Conservation (phyloP, 2,329 filamentous ascomycete genomes). For the Verticillium longisporum region DNA sequence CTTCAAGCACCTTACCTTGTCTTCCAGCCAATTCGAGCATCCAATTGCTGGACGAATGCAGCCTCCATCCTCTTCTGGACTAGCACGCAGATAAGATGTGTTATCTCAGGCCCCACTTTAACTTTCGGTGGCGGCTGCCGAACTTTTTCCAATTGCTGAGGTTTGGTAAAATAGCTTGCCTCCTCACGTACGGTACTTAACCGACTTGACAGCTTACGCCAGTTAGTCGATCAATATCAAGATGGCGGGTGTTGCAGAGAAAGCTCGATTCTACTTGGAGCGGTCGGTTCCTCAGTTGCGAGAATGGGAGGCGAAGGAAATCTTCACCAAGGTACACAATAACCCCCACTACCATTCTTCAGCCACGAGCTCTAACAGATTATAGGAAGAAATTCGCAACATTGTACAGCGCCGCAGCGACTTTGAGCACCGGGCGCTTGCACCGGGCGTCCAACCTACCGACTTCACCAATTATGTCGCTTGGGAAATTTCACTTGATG, state of each 20-base stretch:
- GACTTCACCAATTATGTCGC: constrained; percentile 82
- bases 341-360: constrained; percentile 1
- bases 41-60: not conserved
- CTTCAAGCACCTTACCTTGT: too few species aligned
- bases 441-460: constrained; percentile 65
- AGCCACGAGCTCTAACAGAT: constrained; percentile 4
- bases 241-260: constrained; percentile 85
- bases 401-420: constrained; percentile 88
- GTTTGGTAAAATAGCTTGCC: not conserved
- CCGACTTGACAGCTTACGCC: not conserved
- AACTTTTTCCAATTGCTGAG: not conserved
- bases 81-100: not conserved
- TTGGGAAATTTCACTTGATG: constrained; percentile 64
- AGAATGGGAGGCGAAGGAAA: constrained; percentile 84
- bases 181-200: not conserved
- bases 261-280: constrained; percentile 92
- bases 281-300: constrained; percentile 86
- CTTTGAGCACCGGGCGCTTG: constrained; percentile 86
- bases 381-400: constrained; percentile 77
- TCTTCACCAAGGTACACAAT: constrained; percentile 67
- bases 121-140: too few species aligned
- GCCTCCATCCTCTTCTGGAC: not conserved
- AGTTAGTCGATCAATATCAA: not conserved
- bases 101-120: not conserved
- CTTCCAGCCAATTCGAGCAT: not conserved